phyloP scores from a whole-genome alignment of 2,329 filamentous ascomycete genomes.

The Byssothecium circinans region DNA sequence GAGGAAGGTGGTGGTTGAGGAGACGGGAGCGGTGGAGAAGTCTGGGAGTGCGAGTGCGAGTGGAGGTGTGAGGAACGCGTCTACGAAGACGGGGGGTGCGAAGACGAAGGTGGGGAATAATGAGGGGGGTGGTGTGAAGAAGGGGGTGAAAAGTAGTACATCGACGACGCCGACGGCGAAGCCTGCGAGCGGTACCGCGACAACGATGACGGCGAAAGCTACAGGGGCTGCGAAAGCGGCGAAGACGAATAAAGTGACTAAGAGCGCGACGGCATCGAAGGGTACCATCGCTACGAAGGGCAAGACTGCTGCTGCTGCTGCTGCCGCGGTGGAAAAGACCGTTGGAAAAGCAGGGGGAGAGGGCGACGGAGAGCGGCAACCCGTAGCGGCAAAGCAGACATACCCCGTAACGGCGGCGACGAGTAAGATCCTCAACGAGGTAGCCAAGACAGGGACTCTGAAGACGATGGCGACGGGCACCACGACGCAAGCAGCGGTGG shows the following conservation, averaged over 20 bases:
- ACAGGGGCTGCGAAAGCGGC: neutral
- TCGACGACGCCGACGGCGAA: constrained; percentile 8
- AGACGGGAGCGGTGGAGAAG: constrained; percentile 11
- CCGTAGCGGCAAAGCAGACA: too few relatives aligned
- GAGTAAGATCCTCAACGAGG: constrained; percentile 37
- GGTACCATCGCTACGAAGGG: neutral
- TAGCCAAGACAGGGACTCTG: constrained; percentile 28
- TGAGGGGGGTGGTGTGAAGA: constrained; percentile 1
- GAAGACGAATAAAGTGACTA: constrained; percentile 16
- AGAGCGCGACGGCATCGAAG: constrained; percentile 3
- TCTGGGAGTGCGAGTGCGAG: constrained; percentile 20
- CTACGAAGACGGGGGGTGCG: constrained; percentile 21
- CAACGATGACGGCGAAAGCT: constrained; percentile 11
- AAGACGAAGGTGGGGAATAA: constrained; percentile 9
- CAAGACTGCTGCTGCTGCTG: constrained; percentile 7
- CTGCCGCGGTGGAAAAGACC: neutral
- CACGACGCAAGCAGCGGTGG: too few relatives aligned
- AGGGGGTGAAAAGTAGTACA: constrained; percentile 1
- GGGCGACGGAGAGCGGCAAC: too few relatives aligned
- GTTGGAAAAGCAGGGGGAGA: constrained; percentile 1
- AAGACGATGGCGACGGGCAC: constrained; percentile 6
- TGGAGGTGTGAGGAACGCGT: constrained; percentile 22
- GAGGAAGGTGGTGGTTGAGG: constrained; percentile 33
- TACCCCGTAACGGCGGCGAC: constrained; percentile 31
- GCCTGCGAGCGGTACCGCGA: neutral